A percentile compares a stretch with the other conserved stretches of the same genome.
These are phyloP conservation scores for Cryptosporidium canis DNA, from an alignment of 169 alveolate species.

Conservation along the genomic window DNA sequence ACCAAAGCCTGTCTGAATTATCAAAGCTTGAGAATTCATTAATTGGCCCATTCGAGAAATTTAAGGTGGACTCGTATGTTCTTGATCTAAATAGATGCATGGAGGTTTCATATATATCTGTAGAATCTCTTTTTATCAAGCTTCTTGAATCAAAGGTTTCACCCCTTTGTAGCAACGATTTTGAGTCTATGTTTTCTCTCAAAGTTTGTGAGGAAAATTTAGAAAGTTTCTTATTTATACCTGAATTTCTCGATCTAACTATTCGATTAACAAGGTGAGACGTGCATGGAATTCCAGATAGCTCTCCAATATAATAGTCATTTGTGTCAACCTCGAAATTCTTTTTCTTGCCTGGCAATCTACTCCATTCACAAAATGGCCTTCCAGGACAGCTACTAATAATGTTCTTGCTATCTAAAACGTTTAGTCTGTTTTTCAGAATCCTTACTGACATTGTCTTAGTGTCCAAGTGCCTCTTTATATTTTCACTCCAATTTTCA, in stretches of 20 bases:
- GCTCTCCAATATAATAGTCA: slow-evolving; percentile 61
- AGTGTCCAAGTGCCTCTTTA: slow-evolving; percentile 30
- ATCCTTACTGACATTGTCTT: slow-evolving; percentile 17
- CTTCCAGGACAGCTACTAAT: slow-evolving; percentile 23
- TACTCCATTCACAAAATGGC: slow-evolving; percentile 58
- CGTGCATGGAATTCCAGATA: slow-evolving; percentile 69
- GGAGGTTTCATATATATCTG: background rate
- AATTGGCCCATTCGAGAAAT: background rate
- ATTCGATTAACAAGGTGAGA: slow-evolving; percentile 59
- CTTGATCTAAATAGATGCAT: slow-evolving; percentile 49
- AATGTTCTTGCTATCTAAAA: background rate
- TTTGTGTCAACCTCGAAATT: slow-evolving; percentile 46
- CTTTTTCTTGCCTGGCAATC: background rate
- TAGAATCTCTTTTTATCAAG: background rate
- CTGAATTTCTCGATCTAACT: slow-evolving; percentile 50
- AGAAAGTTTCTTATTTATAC: background rate
- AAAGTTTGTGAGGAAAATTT: background rate
- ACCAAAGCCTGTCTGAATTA: slow-evolving; percentile 17
- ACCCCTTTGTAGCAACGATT: slow-evolving; percentile 12
- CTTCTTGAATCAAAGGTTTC: slow-evolving; percentile 36
- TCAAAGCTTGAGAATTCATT: background rate
- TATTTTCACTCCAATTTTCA: slow-evolving; percentile 64
- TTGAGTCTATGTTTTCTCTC: background rate
- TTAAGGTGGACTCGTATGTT: slow-evolving; percentile 41
- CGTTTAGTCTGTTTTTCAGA: background rate